Conservation (phyloP, 495 filamentous ascomycete genomes). For the Aspergillus affinis region DNA sequence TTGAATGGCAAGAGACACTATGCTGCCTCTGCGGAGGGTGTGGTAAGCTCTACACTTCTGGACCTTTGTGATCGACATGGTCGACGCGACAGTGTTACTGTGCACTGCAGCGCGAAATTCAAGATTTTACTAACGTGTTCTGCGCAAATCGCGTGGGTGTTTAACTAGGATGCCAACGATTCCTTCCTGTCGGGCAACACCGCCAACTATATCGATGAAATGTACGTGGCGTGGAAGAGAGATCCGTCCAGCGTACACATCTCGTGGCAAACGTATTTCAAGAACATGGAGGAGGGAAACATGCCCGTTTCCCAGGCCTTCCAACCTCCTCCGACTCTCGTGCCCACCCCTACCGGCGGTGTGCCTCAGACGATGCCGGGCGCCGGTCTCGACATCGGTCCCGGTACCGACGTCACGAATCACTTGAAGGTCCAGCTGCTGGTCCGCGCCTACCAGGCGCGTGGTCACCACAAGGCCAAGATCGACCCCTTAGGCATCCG, state of each 20-base stretch:
- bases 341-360: constrained; percentile 75
- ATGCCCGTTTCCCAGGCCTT: constrained; percentile 98
- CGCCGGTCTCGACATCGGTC: constrained; percentile 61
- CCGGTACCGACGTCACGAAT: constrained; percentile 84
- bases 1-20: constrained; percentile 47
- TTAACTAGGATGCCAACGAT: constrained; percentile 75
- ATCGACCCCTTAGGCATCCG: constrained; percentile 96
- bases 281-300: constrained; percentile 96
- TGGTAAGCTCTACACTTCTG: constrained; percentile 31
- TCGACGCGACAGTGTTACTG: not conserved
- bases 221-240: constrained; percentile 96
- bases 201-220: constrained; percentile 98
- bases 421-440: constrained; percentile 98
- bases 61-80: not conserved
- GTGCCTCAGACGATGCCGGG: constrained; percentile 74
- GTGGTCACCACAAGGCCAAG: constrained; percentile 96
- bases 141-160: constrained; percentile 3
- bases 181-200: constrained; percentile 93
- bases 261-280: constrained; percentile 99
- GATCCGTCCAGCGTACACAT: constrained; percentile 92
- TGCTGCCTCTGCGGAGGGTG: constrained; percentile 55
- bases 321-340: constrained; percentile 87
- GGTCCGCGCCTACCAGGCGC: constrained; percentile 94
- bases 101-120: not conserved
- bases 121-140: constrained; percentile 27